Percentiles rank a stretch among this genome's conserved stretches.
Conservation (phyloP, 129 eudicot genomes). For the sunflower (Helianthus annuus) region DNA sequence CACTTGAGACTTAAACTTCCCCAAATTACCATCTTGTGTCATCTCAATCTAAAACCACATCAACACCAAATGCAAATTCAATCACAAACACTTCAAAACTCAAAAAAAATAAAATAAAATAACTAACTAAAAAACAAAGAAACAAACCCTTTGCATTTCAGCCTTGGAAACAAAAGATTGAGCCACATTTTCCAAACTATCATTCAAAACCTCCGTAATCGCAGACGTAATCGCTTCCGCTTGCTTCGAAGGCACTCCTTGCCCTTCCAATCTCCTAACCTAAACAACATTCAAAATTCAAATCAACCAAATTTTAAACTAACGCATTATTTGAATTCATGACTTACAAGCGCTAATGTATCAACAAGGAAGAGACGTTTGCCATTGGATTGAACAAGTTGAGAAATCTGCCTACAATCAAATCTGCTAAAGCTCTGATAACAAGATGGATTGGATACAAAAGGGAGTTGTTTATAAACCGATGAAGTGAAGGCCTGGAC, state of each 20-base stretch:
- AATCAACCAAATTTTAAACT: neutral
- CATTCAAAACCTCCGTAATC: constrained; percentile 75
- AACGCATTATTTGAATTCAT: too few species aligned
- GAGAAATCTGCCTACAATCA: constrained; percentile 50
- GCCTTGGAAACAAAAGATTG: constrained; percentile 72
- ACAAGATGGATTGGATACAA: neutral
- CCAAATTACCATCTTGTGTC: constrained; percentile 85
- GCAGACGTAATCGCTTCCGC: constrained; percentile 85
- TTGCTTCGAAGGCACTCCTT: constrained; percentile 86
- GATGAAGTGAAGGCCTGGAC: constrained; percentile 31
- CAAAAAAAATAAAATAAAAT: neutral
- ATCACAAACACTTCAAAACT: constrained; percentile 7
- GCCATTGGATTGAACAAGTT: constrained; percentile 60
- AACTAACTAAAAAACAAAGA: neutral
- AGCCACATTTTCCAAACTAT: constrained; percentile 79
- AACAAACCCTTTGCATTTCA: constrained; percentile 74
- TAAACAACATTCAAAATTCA: constrained; percentile 17
- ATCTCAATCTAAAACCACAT: constrained; percentile 65
- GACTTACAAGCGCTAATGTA: constrained; percentile 82
- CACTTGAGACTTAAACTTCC: constrained; percentile 81
- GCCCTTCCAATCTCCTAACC: constrained; percentile 91
- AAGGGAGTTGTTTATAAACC: neutral
- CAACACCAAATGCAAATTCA: neutral
- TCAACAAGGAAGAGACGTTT: constrained; percentile 85
- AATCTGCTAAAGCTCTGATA: constrained; percentile 19